Base-by-base conservation (phyloP, 352 stramenopile genomes). In the Pythium aquatile region DNA sequence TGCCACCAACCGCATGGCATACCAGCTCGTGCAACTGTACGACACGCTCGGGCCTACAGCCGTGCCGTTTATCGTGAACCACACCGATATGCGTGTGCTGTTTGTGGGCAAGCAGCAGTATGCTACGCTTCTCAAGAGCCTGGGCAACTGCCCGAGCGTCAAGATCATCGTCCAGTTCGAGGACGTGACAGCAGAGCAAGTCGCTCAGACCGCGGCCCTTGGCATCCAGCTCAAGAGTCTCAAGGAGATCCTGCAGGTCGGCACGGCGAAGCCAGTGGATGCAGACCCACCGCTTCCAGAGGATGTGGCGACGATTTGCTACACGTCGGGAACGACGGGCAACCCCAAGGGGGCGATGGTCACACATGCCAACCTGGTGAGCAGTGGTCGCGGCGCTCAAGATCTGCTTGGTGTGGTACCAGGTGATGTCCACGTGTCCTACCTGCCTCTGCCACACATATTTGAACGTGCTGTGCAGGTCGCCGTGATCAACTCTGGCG, bases 361-460 rank as follows among this genome's bases (percentile, higher is more conserved):
- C 16, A 90, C 84, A 24, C 96, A 99, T 71, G 54, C 62, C 47
- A 90, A 85, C 67, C 66, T 82, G 40, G 32, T 73, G 20, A 32
- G 49, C 60, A n/a, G 39, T 44, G 24, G 37, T 6, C 35, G 39
- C 20, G 26, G 35, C 35, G 60, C 44, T 29, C 44, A 51, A 16
- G 44, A 51, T 51, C 44, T 51, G 44, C 20, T 51, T 14, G 44
- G 13, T 6, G 44, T 51, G 2, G 44, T 20, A 8, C 44, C 44
- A 13, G 35, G 60, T 24, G 94, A 98, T 73, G 77, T 96, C 29
- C 92, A 98, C 72, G 72, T 98, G 16, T 97, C 87, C 20, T 99
- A 99, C 75, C 75, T 99, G 33, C 97, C 96, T n/a, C 72, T 99
- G 24, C 82, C 96, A 0, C 97, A 99, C 73, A 96, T 99, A 33